A percentile compares a stretch with the other conserved stretches of the same genome.
Evolutionary conservation across 306 rosid species (phyloP).

Genomic region (Abrus precatorius): DNA sequence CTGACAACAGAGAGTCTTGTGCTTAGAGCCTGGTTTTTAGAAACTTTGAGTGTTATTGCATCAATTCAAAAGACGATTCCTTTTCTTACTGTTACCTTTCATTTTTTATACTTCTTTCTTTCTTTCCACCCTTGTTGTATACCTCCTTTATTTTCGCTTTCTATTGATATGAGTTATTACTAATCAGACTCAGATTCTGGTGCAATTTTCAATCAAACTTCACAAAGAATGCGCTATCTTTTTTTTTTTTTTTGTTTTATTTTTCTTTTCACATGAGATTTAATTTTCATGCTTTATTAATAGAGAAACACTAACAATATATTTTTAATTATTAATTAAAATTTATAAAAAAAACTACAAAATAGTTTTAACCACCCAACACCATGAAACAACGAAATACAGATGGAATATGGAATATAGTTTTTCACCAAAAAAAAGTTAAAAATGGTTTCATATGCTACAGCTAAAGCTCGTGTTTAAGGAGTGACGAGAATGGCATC

Average conservation of each 20-base stretch:
- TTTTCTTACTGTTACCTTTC: constrained; percentile 56
- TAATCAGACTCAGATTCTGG: constrained; percentile 55
- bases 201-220: constrained; percentile 51
- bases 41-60: constrained; percentile 62
- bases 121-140: constrained; percentile 32
- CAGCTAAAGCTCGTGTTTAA: constrained; percentile 31
- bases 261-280: too few species aligned
- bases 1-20: constrained; percentile 92
- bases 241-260: constrained; percentile 34
- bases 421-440: too few species aligned
- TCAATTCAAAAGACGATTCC: constrained; percentile 76
- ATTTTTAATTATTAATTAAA: too few species aligned
- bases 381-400: too few species aligned
- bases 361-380: too few species aligned
- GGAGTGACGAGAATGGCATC: constrained; percentile 17
- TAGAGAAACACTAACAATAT: too few species aligned
- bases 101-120: constrained; percentile 52
- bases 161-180: constrained; percentile 41
- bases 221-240: constrained; percentile 46
- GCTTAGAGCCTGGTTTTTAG: constrained; percentile 72
- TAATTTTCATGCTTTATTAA: too few species aligned
- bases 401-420: not conserved
- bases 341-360: too few species aligned
- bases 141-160: constrained; percentile 53
- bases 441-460: not conserved